Conservation (phyloP, 331 rosid species). For the Acacia concinna region DNA sequence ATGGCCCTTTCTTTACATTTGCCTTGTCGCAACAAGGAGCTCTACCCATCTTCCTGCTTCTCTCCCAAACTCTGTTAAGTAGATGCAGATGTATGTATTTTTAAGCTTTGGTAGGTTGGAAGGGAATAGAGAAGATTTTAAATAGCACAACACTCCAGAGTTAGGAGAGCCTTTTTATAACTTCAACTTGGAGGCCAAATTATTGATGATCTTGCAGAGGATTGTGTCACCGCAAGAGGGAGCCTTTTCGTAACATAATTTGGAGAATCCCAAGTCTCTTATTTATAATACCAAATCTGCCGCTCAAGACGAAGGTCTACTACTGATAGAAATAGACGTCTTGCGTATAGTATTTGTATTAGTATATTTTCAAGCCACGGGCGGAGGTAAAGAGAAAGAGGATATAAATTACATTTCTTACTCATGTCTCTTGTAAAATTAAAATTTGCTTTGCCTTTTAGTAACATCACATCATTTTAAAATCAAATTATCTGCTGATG, state of each 20-base stretch:
- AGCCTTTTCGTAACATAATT: constrained; percentile 27
- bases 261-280: constrained; percentile 35
- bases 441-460: background rate
- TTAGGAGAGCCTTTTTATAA: constrained; percentile 24
- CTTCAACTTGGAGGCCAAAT: constrained; percentile 14
- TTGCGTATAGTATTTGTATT: background rate
- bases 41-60: constrained; percentile 55
- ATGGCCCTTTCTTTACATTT: constrained; percentile 86
- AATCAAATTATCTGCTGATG: background rate
- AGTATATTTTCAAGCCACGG: constrained; percentile 20
- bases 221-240: constrained; percentile 24
- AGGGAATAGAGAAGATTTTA: constrained; percentile 8
- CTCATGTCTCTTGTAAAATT: background rate
- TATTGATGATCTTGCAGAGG: constrained; percentile 31
- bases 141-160: background rate
- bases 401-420: background rate
- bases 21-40: constrained; percentile 91
- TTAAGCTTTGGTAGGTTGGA: constrained; percentile 8
- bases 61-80: background rate
- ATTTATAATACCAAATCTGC: background rate
- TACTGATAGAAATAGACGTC: background rate
- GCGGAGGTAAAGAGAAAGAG: background rate
- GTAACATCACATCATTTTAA: background rate
- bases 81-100: background rate
- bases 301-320: constrained; percentile 28